These are phyloP conservation scores for Pharnaceum exiguum DNA, from an alignment of 148 eudicot species.

Conservation along the genomic window DNA sequence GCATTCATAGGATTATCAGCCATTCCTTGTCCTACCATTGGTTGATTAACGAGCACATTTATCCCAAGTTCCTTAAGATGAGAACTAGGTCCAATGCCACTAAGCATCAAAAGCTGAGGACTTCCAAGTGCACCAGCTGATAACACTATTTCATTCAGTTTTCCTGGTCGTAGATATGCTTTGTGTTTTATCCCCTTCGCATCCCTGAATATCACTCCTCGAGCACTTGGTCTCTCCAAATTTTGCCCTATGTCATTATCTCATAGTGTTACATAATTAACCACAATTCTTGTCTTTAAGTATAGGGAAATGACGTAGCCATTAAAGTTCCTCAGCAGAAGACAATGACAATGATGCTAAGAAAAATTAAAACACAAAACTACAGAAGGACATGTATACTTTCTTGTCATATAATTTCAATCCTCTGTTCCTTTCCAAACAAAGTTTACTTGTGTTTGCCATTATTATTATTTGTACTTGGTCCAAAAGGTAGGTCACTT, in stretches of 20 bases:
- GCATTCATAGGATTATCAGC: conserved; percentile 43
- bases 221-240: conserved; percentile 24
- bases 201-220: conserved; percentile 33
- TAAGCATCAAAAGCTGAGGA: conserved; percentile 54
- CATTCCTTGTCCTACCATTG: conserved; percentile 48
- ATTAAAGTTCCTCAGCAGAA: too few relatives aligned
- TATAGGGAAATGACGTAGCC: too few relatives aligned
- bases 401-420: too few relatives aligned
- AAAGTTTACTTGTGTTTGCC: too few relatives aligned
- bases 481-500: too few relatives aligned
- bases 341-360: not conserved
- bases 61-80: conserved; percentile 31
- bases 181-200: conserved; percentile 27
- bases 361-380: too few relatives aligned
- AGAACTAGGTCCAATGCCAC: conserved; percentile 46
- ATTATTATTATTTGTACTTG: too few relatives aligned
- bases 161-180: conserved; percentile 26
- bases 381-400: too few relatives aligned
- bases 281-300: too few relatives aligned
- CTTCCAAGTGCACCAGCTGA: conserved; percentile 61
- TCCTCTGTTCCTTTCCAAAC: too few relatives aligned
- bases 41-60: conserved; percentile 25
- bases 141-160: conserved; percentile 36
- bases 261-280: too few relatives aligned
- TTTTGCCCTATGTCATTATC: conserved; percentile 17